Percentiles rank a stretch among this genome's conserved stretches.
These are phyloP conservation scores for Rhizophora mangle DNA, from an alignment of 345 rosid genomes.

Conservation along the genomic window DNA sequence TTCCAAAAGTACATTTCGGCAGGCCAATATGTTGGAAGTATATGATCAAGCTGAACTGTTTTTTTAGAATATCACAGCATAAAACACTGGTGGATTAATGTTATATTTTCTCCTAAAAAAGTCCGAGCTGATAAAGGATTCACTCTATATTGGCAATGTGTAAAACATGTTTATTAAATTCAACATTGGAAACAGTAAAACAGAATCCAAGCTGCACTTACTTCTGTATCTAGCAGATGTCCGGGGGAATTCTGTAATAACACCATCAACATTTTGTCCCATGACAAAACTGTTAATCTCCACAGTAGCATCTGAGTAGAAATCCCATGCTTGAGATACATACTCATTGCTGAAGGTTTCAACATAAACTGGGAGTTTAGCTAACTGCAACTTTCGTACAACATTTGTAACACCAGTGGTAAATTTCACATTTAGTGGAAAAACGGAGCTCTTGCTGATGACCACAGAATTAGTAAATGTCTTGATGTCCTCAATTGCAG, in stretches of 20 bases:
- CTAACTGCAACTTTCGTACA: constrained; percentile 46
- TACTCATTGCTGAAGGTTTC: constrained; percentile 76
- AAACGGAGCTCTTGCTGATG: constrained; percentile 55
- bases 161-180: neutral
- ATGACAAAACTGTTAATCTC: constrained; percentile 51
- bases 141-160: neutral
- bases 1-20: neutral
- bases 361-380: constrained; percentile 64
- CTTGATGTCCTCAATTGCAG: constrained; percentile 58
- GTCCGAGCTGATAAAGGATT: neutral
- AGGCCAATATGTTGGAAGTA: neutral
- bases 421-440: constrained; percentile 22
- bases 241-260: constrained; percentile 73
- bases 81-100: too few species aligned
- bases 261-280: constrained; percentile 43
- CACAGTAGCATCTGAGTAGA: constrained; percentile 70
- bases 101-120: too few species aligned
- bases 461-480: constrained; percentile 64
- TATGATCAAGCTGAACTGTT: neutral
- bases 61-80: neutral
- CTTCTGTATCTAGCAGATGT: constrained; percentile 74
- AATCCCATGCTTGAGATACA: constrained; percentile 83
- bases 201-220: constrained; percentile 35
- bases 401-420: constrained; percentile 40
- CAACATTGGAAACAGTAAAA: neutral